Base-by-base conservation (phyloP, 495 filamentous ascomycete species). In the Lichenothelia convexa region DNA sequence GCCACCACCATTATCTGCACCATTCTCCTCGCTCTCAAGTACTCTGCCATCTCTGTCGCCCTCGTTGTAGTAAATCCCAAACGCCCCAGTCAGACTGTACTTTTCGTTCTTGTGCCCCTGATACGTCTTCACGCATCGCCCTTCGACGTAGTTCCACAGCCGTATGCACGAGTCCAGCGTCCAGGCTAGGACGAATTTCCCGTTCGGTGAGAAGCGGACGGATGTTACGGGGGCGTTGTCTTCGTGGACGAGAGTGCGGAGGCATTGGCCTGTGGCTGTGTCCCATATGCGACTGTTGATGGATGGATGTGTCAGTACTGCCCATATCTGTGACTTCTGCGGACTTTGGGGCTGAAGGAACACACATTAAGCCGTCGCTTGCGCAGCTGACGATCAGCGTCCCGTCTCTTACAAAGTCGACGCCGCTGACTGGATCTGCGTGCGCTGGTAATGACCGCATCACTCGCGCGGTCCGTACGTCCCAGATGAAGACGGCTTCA, bases 401-500 rank as follows among this genome's bases (percentile, higher is more conserved):
- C 4, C 89, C 89, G 45, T 97, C 89, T 35, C 74, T 63, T 35
- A 84, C 81, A 48, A 95, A 92, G 52, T 91, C 85, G 12, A 97
- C 84, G 2, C 89, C 87, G 34, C 75, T 72, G 12, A 97, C 85
- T 0, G 89, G 89, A 56, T 97, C 89, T 19, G 80, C 86, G 47
- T 97, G 89, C 8, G 89, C 89, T 3, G 89, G 89, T 30, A 95
- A 65, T 33, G 79, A 85, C 33, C 82, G 70, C 84, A 97, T 87
- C 32, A 81, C 60, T 18, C 71, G 60, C 3, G 79, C 82, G 0
- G 81, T 76, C 0, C 89, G 70, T 2, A 95, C 79, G 56, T 95
- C 89, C 89, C 89, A 97, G 18, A 95, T 57, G 45, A 93, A 91
- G 0, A 97, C 80, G 6, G 91, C 89, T 63, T 97, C 89, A 47